Evolutionary conservation across 2,329 filamentous ascomycete species (phyloP).

Genomic region (Cladophialophora chaetospira): DNA sequence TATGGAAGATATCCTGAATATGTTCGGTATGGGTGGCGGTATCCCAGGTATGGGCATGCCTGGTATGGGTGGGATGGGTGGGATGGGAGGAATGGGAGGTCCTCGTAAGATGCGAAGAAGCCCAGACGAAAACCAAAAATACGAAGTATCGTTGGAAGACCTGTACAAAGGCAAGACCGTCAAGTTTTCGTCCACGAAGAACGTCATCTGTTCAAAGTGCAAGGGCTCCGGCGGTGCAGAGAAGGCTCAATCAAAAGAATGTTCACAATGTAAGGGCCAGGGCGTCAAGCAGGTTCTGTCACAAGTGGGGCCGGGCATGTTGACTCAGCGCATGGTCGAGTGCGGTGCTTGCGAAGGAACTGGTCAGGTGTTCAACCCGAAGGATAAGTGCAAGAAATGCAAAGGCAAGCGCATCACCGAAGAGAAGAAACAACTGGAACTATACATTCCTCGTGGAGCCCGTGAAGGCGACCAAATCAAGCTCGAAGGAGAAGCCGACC

Average conservation of each 20-base stretch:
- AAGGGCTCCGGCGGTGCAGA: slow-evolving; percentile 90
- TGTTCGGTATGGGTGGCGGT: slow-evolving; percentile 59
- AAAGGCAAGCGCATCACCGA: slow-evolving; percentile 86
- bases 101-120: slow-evolving; percentile 69
- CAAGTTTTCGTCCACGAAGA: slow-evolving; percentile 93
- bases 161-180: slow-evolving; percentile 98
- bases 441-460: slow-evolving; percentile 68
- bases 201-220: slow-evolving; percentile 83
- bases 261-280: slow-evolving; percentile 79
- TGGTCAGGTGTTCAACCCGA: slow-evolving; percentile 89
- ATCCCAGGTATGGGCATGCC: slow-evolving; percentile 56
- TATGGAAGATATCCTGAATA: slow-evolving; percentile 74
- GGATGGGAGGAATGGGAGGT: neutral
- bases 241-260: slow-evolving; percentile 80
- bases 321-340: slow-evolving; percentile 74
- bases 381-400: slow-evolving; percentile 98
- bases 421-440: slow-evolving; percentile 90
- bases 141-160: slow-evolving; percentile 89
- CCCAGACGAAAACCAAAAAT: slow-evolving; percentile 82
- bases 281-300: slow-evolving; percentile 75
- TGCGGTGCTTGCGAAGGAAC: slow-evolving; percentile 83
- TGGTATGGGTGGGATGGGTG: slow-evolving; percentile 51
- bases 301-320: slow-evolving; percentile 82
- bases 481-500: slow-evolving; percentile 90
- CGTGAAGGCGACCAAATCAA: slow-evolving; percentile 83